Evolutionary conservation across 1,284 basidiomycete genomes (phyloP).

Genomic region (Rhodotorula sp.): DNA sequence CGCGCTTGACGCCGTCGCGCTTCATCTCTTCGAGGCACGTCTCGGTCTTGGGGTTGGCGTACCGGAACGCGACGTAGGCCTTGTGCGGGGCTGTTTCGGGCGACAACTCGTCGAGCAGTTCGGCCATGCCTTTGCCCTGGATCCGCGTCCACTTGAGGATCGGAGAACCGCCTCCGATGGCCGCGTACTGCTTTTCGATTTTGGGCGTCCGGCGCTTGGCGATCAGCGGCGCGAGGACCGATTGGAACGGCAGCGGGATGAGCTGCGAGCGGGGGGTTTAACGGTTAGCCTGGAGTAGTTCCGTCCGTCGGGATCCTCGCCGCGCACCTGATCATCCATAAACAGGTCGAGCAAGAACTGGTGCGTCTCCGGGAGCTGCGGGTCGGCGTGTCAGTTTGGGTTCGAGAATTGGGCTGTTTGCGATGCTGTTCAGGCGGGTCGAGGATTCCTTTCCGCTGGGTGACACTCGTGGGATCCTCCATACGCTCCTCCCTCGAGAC

Average conservation of each 20-base stretch:
- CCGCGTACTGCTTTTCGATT: conserved; percentile 91
- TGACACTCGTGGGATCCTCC: no score
- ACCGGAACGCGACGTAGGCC: conserved; percentile 87
- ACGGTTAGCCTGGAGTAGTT: not conserved
- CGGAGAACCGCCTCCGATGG: conserved; percentile 97
- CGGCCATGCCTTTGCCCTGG: conserved; percentile 88
- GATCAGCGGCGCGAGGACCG: conserved; percentile 80
- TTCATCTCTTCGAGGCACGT: conserved; percentile 81
- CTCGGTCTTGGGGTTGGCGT: conserved; percentile 85
- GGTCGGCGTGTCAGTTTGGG: not conserved
- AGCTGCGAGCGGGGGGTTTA: conserved; percentile 57
- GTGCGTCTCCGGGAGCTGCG: conserved; percentile 50
- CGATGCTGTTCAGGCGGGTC: not conserved
- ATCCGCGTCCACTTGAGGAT: conserved; percentile 86
- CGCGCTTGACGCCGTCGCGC: conserved; percentile 85
- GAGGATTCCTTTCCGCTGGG: no score
- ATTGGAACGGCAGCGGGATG: conserved; percentile 93
- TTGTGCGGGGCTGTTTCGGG: conserved; percentile 94
- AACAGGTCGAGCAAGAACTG: conserved; percentile 90
- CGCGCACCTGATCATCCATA: conserved; percentile 63
- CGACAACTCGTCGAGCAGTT: conserved; percentile 86
- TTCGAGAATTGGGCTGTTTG: not conserved
- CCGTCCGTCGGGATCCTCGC: no score
- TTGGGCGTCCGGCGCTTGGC: conserved; percentile 88
- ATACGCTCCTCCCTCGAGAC: no score